Evolutionary conservation across 305 asterid genomes (phyloP), one percentile per base, ranked within the genome.

Genomic region (Fraxinus xanthoxyloides): DNA sequence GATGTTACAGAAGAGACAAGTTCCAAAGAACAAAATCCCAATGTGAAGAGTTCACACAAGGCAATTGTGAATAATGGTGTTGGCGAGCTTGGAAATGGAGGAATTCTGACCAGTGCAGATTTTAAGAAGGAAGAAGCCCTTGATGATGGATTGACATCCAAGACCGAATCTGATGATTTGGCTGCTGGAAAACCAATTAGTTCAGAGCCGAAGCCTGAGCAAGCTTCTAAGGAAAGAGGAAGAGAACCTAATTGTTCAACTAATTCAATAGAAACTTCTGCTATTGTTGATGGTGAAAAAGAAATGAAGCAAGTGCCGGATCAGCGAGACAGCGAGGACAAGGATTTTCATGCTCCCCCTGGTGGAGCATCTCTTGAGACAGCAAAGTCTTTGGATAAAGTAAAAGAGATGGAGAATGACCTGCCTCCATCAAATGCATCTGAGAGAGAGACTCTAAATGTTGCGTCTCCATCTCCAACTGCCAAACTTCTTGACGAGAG

Each of bases 401-500:
- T 75, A 46, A 82, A 88, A 51, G 97, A 89, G 34, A 79, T 69
- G 72, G 81, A 72, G 23, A 59, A 78, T 82, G 88, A 86, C 76
- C 84, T 67, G 80, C 82, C 90, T 79, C 91, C 85, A 38, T 86
- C 92, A 79, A 86, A 86, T 80, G 82, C 87, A 79, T 85, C 87
- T 54, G 94, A 86, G 83, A 82, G 81, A 79, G 95, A 89, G 88
- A 87, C 81, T 83, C 84, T 75, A 75, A 79, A 79, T 85, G 87
- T 79, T 78, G 85, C 90, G 81, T 89, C 93, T 76, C 92, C 90
- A 74, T 84, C 86, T 77, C 89, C 84, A 79, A 89, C 86, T 85
- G 91, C 81, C 82, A 85, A 85, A 84, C 82, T 86, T 46, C 87
- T 86, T 81, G 93, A 82, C 79, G 90, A 89, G 84, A 82, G 81